Evolutionary conservation across 1,284 basidiomycete genomes (phyloP).

Genomic region (Ustilago curta): DNA sequence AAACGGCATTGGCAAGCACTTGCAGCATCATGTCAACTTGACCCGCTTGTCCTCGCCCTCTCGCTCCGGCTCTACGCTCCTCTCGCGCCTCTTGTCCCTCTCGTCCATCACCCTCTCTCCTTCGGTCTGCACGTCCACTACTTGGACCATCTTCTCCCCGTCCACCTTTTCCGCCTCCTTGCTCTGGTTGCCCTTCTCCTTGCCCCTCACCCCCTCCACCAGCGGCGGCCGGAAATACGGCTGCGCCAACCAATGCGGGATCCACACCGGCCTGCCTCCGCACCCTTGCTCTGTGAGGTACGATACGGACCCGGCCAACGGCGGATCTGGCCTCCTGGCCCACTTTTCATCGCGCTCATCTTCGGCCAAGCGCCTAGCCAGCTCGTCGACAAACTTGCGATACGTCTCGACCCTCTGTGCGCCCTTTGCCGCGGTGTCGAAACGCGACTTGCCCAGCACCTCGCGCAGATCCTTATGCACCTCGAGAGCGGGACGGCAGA

Average conservation of each 20-base stretch:
- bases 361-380: constrained; percentile 78
- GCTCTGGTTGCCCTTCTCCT: constrained; percentile 1
- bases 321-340: constrained; percentile 18
- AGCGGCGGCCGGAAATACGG: constrained; percentile 79
- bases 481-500: constrained; percentile 82
- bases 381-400: constrained; percentile 75
- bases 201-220: constrained; percentile 11
- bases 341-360: constrained; percentile 60
- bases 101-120: constrained; percentile 11
- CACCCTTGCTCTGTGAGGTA: constrained; percentile 57
- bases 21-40: constrained; percentile 7
- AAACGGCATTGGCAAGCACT: no score
- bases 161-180: neutral
- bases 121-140: constrained; percentile 24
- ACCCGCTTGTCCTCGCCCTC: constrained; percentile 12
- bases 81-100: constrained; percentile 5
- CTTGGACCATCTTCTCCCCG: constrained; percentile 1
- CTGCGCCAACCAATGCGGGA: constrained; percentile 87
- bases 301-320: constrained; percentile 29
- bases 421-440: constrained; percentile 64
- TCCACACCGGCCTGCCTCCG: constrained; percentile 71
- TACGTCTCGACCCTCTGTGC: constrained; percentile 74
- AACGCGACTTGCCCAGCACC: constrained; percentile 73
- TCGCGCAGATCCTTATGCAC: constrained; percentile 80
- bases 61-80: constrained; percentile 12